These are phyloP conservation scores for Wickerhamiella galacta DNA, from an alignment of 805 yeast genomes.

Conservation along the genomic window DNA sequence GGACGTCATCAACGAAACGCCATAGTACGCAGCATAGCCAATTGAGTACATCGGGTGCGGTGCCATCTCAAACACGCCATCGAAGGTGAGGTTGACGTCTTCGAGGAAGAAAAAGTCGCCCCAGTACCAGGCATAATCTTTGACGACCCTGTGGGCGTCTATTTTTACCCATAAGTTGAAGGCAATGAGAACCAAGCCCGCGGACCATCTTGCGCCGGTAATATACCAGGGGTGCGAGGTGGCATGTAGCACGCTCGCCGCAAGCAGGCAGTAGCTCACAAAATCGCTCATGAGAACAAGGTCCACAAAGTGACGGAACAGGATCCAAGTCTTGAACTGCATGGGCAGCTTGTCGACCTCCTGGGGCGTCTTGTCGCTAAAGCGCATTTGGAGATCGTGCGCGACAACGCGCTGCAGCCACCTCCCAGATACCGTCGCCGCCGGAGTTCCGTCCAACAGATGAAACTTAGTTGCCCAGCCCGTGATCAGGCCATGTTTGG, in stretches of 20 bases:
- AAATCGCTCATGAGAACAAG: slow-evolving; percentile 74
- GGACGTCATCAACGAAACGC: slow-evolving; percentile 60
- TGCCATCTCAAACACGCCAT: slow-evolving; percentile 76
- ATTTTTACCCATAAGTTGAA: slow-evolving; percentile 75
- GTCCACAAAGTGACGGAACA: slow-evolving; percentile 66
- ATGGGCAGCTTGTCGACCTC: slow-evolving; percentile 33
- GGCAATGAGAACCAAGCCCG: slow-evolving; percentile 45
- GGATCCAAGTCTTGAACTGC: slow-evolving; percentile 70
- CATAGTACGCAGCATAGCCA: slow-evolving; percentile 78
- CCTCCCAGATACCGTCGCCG: slow-evolving; percentile 7
- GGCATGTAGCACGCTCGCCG: slow-evolving; percentile 5
- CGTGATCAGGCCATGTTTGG: slow-evolving; percentile 38
- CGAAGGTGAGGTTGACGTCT: slow-evolving; percentile 54
- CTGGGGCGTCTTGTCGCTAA: slow-evolving; percentile 25
- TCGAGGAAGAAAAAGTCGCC: slow-evolving; percentile 81
- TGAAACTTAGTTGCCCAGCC: slow-evolving; percentile 30
- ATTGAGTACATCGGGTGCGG: slow-evolving; percentile 90
- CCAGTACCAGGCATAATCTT: slow-evolving; percentile 92
- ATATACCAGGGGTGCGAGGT: slow-evolving; percentile 24
- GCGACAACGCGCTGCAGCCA: slow-evolving; percentile 27
- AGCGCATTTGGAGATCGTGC: slow-evolving; percentile 31
- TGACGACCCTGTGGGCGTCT: slow-evolving; percentile 76
- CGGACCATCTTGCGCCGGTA: slow-evolving; percentile 32
- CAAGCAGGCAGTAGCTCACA: slow-evolving; percentile 47
- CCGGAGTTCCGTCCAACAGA: slow-evolving; percentile 23